Conservation (phyloP, 106 monocot genomes). For the Ottelia alismoides region DNA sequence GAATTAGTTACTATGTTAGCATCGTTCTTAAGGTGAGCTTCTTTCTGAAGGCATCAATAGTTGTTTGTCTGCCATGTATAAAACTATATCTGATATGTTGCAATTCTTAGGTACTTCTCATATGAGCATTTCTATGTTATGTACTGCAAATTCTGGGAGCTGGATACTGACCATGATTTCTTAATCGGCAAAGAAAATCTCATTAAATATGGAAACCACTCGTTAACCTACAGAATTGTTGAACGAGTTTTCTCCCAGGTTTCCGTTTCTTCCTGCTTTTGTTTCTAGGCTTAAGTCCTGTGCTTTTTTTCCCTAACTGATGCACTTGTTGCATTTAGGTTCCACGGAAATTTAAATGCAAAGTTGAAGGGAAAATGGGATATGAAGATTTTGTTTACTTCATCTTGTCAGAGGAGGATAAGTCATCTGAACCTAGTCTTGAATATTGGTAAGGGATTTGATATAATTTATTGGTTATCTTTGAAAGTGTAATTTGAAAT, state of each 20-base stretch:
- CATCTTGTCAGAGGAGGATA: slow-evolving; percentile 88
- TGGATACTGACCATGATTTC: slow-evolving; percentile 95
- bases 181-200: slow-evolving; percentile 89
- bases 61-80: too few species aligned
- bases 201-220: slow-evolving; percentile 89
- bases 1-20: too few species aligned
- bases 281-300: too few species aligned
- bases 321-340: too few species aligned
- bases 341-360: slow-evolving; percentile 83
- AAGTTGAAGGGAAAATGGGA: slow-evolving; percentile 86
- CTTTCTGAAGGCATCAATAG: too few species aligned
- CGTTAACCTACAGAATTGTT: slow-evolving; percentile 91
- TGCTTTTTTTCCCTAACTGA: too few species aligned
- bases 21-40: too few species aligned
- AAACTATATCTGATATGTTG: too few species aligned
- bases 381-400: slow-evolving; percentile 99
- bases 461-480: too few species aligned
- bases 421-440: slow-evolving; percentile 90
- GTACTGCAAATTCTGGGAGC: slow-evolving; percentile 99
- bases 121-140: slow-evolving; percentile 99
- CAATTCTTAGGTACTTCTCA: slow-evolving; percentile 64
- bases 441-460: slow-evolving; percentile 99
- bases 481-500: background rate
- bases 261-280: slow-evolving; percentile 6
- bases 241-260: slow-evolving; percentile 96